Conservation (phyloP, 1,139 yeast species). For the Lodderomyces pseudojiufengensis region DNA sequence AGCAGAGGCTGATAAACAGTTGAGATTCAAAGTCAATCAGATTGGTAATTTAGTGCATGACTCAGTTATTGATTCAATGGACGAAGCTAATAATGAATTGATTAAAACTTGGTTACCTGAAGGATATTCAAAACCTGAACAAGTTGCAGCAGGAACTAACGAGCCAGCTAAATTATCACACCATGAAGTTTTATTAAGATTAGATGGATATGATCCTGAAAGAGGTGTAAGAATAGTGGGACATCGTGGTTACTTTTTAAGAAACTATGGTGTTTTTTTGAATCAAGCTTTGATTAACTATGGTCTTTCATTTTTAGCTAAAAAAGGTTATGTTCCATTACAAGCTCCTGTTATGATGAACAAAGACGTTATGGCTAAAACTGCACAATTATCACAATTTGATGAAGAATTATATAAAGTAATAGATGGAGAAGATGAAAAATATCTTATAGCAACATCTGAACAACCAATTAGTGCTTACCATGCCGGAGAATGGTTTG, state of each 20-base stretch:
- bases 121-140: constrained; percentile 51
- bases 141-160: constrained; percentile 69
- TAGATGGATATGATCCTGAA: constrained; percentile 98
- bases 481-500: constrained; percentile 98
- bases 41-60: constrained; percentile 94
- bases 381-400: constrained; percentile 96
- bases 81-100: constrained; percentile 87
- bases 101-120: constrained; percentile 85
- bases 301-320: constrained; percentile 80
- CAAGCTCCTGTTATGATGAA: constrained; percentile 99
- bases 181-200: constrained; percentile 88
- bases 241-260: constrained; percentile 96
- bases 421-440: constrained; percentile 94
- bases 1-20: constrained; percentile 70
- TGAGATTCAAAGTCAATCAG: constrained; percentile 77
- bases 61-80: constrained; percentile 78
- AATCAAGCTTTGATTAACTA: constrained; percentile 97
- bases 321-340: constrained; percentile 79
- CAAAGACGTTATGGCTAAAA: constrained; percentile 98
- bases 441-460: constrained; percentile 95
- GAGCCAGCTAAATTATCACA: constrained; percentile 82
- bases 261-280: constrained; percentile 92
- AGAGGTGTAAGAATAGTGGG: constrained; percentile 98
- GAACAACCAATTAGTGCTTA: constrained; percentile 99
- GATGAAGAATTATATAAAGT: constrained; percentile 98